These are phyloP conservation scores for Heteromeles arbutifolia DNA, from an alignment of 306 rosid species.

Conservation along the genomic window DNA sequence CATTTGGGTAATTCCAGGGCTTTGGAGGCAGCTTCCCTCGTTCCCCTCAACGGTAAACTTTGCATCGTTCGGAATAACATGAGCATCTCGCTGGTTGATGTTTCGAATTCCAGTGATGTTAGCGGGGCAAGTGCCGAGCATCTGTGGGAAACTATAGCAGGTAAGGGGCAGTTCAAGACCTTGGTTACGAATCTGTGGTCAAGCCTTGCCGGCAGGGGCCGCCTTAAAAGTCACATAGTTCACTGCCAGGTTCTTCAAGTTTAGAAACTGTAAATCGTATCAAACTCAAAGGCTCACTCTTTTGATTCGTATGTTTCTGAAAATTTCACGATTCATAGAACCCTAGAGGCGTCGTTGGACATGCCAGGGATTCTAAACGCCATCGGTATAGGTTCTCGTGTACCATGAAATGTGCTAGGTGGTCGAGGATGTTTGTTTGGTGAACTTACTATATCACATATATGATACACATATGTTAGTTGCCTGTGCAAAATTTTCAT, in stretches of 20 bases:
- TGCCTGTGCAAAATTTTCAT: neutral
- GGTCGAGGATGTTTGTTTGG: conserved; percentile 24
- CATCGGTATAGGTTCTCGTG: conserved; percentile 15
- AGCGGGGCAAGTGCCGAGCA: conserved; percentile 50
- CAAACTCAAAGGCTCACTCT: conserved; percentile 5
- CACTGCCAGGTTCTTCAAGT: conserved; percentile 90
- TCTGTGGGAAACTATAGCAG: conserved; percentile 71
- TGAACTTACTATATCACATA: conserved; percentile 29
- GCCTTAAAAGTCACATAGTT: conserved; percentile 80
- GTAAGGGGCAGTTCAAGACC: conserved; percentile 76
- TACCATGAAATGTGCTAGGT: conserved; percentile 26
- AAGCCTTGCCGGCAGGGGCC: conserved; percentile 74
- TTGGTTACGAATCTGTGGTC: conserved; percentile 73
- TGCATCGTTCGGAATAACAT: conserved; percentile 68
- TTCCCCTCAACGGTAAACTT: conserved; percentile 66
- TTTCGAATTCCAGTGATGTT: conserved; percentile 43
- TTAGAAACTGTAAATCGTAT: conserved; percentile 28
- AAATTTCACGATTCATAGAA: conserved; percentile 6
- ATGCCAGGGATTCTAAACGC: conserved; percentile 7
- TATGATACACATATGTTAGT: conserved; percentile 27
- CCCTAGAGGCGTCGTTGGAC: conserved; percentile 12
- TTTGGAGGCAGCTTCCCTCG: conserved; percentile 69
- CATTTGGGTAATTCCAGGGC: conserved; percentile 67
- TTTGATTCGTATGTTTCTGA: conserved; percentile 1
- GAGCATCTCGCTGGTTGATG: conserved; percentile 79